Percentiles rank a stretch among this genome's conserved stretches.
Conservation (phyloP, 1,284 basidiomycete genomes). For the Pholiota adiposa region DNA sequence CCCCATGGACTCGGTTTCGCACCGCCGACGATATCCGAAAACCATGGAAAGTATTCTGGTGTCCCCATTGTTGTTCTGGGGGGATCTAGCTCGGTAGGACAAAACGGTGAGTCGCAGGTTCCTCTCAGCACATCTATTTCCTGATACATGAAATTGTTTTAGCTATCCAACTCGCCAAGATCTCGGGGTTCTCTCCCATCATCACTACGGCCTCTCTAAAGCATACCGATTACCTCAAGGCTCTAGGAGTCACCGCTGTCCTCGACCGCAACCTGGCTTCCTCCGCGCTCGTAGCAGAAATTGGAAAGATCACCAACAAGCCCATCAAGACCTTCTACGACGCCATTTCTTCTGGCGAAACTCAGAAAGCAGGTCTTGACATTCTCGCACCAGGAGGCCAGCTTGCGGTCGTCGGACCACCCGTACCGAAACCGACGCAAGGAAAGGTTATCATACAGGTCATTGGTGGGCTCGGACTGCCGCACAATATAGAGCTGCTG, state of each 20-base stretch:
- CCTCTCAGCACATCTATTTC: background rate
- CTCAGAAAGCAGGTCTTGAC: slow-evolving; percentile 19
- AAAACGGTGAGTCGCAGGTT: slow-evolving; percentile 35
- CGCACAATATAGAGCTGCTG: slow-evolving; percentile 28
- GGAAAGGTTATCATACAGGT: slow-evolving; percentile 22
- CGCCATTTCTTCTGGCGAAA: slow-evolving; percentile 28
- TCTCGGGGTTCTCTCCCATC: slow-evolving; percentile 58
- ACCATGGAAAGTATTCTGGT: slow-evolving; percentile 40
- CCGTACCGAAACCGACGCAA: slow-evolving; percentile 15
- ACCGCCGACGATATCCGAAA: slow-evolving; percentile 32
- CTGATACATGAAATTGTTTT: background rate
- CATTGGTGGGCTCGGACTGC: slow-evolving; percentile 16
- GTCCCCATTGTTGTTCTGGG: slow-evolving; percentile 42
- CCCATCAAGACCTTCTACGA: slow-evolving; percentile 29
- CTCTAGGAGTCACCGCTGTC: slow-evolving; percentile 56
- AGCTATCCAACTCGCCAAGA: slow-evolving; percentile 60
- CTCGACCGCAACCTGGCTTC: slow-evolving; percentile 45
- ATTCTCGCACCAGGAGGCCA: slow-evolving; percentile 21
- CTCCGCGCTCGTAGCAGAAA: slow-evolving; percentile 15
- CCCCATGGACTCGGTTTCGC: slow-evolving; percentile 35
- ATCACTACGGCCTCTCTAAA: slow-evolving; percentile 54
- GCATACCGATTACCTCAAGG: slow-evolving; percentile 46
- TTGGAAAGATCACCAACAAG: slow-evolving; percentile 17
- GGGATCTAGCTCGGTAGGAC: slow-evolving; percentile 41
- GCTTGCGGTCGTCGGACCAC: slow-evolving; percentile 16